Conservation (phyloP, 225 moss, liverwort and hornwort genomes). For the Polytrichum commune region DNA sequence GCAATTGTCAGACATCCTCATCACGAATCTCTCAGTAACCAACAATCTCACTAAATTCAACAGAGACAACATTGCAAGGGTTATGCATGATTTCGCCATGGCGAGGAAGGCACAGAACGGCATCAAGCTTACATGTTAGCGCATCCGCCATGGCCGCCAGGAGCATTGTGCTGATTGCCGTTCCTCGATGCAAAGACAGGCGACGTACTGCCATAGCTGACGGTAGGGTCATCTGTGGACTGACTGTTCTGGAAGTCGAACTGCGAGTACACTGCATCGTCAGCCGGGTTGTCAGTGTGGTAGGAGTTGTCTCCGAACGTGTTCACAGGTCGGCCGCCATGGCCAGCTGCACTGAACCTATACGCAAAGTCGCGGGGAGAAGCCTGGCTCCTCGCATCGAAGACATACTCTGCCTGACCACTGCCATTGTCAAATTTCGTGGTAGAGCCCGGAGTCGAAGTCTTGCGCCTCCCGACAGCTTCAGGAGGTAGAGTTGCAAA, state of each 20-base stretch:
- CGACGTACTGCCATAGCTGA: constrained; percentile 10
- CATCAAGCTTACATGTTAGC: background rate
- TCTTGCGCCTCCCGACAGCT: too few relatives aligned
- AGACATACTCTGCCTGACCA: too few relatives aligned
- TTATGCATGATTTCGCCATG: background rate
- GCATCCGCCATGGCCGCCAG: background rate
- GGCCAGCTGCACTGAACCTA: constrained; percentile 1
- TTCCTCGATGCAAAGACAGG: background rate
- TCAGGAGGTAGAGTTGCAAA: too few relatives aligned
- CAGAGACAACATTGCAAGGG: background rate
- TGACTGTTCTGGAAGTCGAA: constrained; percentile 1
- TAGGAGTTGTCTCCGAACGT: constrained; percentile 3
- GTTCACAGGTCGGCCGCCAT: background rate
- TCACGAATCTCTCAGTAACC: background rate
- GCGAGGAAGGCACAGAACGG: background rate
- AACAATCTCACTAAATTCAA: background rate
- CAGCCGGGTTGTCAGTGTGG: background rate
- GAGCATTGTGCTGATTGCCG: background rate
- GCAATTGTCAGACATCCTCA: background rate
- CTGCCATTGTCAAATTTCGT: too few relatives aligned
- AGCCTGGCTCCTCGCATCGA: too few relatives aligned
- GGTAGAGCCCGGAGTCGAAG: too few relatives aligned
- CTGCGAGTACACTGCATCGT: constrained; percentile 12
- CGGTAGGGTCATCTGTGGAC: background rate
- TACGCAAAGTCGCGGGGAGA: constrained; percentile 13